Percentiles rank a stretch among this genome's conserved stretches.
These are phyloP conservation scores for Botrytis paeoniae DNA, from an alignment of 2,329 filamentous ascomycete species.

Conservation along the genomic window DNA sequence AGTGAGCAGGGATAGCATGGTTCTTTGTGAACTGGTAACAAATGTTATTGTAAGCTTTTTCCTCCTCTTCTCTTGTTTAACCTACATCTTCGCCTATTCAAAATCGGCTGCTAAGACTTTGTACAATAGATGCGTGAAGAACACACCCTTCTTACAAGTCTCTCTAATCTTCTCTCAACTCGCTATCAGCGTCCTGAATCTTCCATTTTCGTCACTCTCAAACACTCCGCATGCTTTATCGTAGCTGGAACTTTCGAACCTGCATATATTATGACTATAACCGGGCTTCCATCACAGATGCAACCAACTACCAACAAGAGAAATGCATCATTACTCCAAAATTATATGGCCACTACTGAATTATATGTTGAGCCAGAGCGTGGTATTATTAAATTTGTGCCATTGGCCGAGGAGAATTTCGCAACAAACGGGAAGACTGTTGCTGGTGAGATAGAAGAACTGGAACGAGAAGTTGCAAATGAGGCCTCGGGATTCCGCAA, in stretches of 20 bases:
- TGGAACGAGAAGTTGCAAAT: conserved; percentile 28
- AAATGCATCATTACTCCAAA: conserved; percentile 73
- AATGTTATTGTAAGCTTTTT: conserved; percentile 56
- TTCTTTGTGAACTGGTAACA: conserved; percentile 62
- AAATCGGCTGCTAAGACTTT: conserved; percentile 25
- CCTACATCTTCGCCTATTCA: conserved; percentile 19
- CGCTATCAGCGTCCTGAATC: conserved; percentile 73
- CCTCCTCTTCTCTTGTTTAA: neutral
- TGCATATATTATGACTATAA: conserved; percentile 74
- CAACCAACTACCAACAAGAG: conserved; percentile 75
- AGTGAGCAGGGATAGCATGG: conserved; percentile 41
- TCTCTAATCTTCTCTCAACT: conserved; percentile 69
- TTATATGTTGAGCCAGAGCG: conserved; percentile 63
- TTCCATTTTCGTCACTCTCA: conserved; percentile 72
- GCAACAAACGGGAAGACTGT: conserved; percentile 70
- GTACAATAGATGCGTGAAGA: conserved; percentile 66
- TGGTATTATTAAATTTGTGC: conserved; percentile 70
- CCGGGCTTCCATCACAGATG: conserved; percentile 64
- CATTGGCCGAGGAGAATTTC: conserved; percentile 67
- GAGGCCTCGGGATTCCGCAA: conserved; percentile 23
- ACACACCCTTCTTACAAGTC: conserved; percentile 68
- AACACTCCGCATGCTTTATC: conserved; percentile 71
- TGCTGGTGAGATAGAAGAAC: conserved; percentile 62
- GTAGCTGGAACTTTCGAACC: conserved; percentile 74
- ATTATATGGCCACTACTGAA: conserved; percentile 63